These are phyloP conservation scores for Fusarium sp. DNA, from an alignment of 2,329 filamentous ascomycete genomes.

Conservation along the genomic window DNA sequence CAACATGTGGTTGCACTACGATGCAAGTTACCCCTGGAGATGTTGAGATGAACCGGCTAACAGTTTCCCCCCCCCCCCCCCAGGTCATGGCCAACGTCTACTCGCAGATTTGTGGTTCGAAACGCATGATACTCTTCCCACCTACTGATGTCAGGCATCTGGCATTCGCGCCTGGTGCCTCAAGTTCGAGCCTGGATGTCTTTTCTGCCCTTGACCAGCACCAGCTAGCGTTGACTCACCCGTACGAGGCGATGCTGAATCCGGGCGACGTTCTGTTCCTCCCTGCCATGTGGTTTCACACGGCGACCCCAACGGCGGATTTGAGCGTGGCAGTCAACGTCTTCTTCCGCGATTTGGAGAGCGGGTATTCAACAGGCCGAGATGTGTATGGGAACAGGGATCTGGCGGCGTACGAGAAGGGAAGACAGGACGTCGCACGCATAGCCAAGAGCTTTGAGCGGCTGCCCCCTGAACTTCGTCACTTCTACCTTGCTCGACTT, in stretches of 20 bases:
- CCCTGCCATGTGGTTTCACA: conserved; percentile 87
- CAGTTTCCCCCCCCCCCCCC: conserved; percentile 13
- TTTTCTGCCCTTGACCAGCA: conserved; percentile 63
- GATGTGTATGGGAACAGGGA: conserved; percentile 93
- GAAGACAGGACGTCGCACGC: conserved; percentile 76
- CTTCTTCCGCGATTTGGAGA: conserved; percentile 81
- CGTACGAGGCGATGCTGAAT: conserved; percentile 73
- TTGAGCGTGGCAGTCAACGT: conserved; percentile 87
- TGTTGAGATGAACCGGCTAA: not conserved
- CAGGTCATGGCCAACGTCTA: conserved; percentile 89
- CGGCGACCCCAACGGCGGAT: conserved; percentile 69
- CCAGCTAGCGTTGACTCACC: conserved; percentile 64
- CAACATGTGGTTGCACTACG: conserved; percentile 92
- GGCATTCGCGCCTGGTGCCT: conserved; percentile 79
- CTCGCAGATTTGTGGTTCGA: conserved; percentile 80
- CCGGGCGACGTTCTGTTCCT: conserved; percentile 85
- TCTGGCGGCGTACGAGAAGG: conserved; percentile 85
- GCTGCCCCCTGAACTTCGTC: conserved; percentile 73
- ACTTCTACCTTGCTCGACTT: conserved; percentile 80
- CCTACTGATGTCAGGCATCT: conserved; percentile 79
- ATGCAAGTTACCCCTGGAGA: conserved; percentile 62
- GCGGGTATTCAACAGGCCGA: conserved; percentile 76
- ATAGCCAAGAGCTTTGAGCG: conserved; percentile 73
- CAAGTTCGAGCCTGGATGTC: conserved; percentile 82
- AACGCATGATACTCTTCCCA: conserved; percentile 81